These are phyloP conservation scores for Angomonas ambiguus DNA, from an alignment of 208 protist genomes.

Conservation along the genomic window DNA sequence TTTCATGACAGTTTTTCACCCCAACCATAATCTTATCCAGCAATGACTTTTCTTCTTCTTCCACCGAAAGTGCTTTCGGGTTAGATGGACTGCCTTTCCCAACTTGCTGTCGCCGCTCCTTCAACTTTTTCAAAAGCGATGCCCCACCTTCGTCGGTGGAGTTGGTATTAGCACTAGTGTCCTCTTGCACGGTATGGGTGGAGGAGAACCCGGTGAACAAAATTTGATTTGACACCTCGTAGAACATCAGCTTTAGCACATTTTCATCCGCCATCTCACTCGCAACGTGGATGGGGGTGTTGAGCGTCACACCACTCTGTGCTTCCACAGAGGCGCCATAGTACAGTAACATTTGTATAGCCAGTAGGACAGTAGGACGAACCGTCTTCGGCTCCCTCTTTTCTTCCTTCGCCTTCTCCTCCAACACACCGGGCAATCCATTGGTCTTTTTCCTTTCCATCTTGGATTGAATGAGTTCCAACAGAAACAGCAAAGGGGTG, in stretches of 20 bases:
- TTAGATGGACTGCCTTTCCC: neutral
- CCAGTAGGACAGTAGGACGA: slow-evolving; percentile 11
- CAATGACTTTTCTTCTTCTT: neutral
- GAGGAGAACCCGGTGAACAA: too few species aligned
- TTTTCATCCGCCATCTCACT: slow-evolving; percentile 19
- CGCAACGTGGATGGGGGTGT: slow-evolving; percentile 64
- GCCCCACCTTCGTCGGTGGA: neutral
- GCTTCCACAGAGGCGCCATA: slow-evolving; percentile 34
- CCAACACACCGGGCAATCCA: too few species aligned
- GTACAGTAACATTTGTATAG: slow-evolving; percentile 45
- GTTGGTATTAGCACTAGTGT: neutral
- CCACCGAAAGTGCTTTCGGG: neutral
- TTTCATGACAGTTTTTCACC: neutral
- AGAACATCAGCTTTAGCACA: slow-evolving; percentile 33
- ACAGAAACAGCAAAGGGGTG: slow-evolving; percentile 57
- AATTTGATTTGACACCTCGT: slow-evolving; percentile 9
- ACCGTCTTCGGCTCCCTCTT: neutral
- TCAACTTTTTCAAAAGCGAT: slow-evolving; percentile 1
- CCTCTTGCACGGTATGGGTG: too few species aligned
- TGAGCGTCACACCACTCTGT: slow-evolving; percentile 47
- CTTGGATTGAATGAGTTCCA: slow-evolving; percentile 3
- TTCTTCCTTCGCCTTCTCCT: too few species aligned
- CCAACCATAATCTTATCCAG: neutral
- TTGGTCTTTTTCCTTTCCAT: neutral
- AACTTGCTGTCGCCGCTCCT: neutral